Conservation (phyloP, 2,329 filamentous ascomycete species). For the Purpureocillium lavendulum region DNA sequence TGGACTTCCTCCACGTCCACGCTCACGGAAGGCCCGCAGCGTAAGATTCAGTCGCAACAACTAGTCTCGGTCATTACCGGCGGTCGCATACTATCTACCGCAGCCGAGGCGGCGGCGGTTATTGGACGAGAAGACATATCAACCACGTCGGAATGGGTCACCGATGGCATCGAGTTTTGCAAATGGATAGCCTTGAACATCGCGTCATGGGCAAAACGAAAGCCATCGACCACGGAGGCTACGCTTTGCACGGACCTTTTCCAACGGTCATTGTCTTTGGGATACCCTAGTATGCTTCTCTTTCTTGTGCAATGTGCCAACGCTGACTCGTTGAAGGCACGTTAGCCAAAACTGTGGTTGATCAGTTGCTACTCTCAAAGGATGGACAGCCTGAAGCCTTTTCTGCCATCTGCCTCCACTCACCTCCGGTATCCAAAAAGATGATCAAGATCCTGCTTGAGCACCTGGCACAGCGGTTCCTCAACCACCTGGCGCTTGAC, state of each 20-base stretch:
- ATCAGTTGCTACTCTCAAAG: constrained; percentile 26
- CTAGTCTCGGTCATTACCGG: constrained; percentile 37
- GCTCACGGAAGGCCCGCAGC: constrained; percentile 14
- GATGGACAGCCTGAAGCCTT: constrained; percentile 16
- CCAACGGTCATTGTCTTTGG: constrained; percentile 57
- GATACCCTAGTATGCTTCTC: constrained; percentile 54
- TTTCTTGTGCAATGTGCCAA: not conserved
- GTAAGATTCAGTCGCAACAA: constrained; percentile 23
- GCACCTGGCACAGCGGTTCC: constrained; percentile 36
- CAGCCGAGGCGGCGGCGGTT: constrained; percentile 47
- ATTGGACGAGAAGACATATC: constrained; percentile 25
- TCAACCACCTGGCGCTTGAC: constrained; percentile 26
- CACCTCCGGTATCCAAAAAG: constrained; percentile 17
- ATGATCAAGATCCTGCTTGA: constrained; percentile 17
- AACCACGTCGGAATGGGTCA: constrained; percentile 45
- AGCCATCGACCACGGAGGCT: constrained; percentile 23
- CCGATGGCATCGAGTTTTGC: constrained; percentile 55
- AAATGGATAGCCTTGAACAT: constrained; percentile 66
- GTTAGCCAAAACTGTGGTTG: constrained; percentile 26
- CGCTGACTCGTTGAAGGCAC: constrained; percentile 26
- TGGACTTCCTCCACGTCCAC: constrained; percentile 25
- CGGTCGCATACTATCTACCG: constrained; percentile 40
- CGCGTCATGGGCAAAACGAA: constrained; percentile 29
- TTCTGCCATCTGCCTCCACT: constrained; percentile 18
- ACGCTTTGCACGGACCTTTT: constrained; percentile 40